Conservation (phyloP, 2,329 filamentous ascomycete species). For the Cytospora leucostoma region DNA sequence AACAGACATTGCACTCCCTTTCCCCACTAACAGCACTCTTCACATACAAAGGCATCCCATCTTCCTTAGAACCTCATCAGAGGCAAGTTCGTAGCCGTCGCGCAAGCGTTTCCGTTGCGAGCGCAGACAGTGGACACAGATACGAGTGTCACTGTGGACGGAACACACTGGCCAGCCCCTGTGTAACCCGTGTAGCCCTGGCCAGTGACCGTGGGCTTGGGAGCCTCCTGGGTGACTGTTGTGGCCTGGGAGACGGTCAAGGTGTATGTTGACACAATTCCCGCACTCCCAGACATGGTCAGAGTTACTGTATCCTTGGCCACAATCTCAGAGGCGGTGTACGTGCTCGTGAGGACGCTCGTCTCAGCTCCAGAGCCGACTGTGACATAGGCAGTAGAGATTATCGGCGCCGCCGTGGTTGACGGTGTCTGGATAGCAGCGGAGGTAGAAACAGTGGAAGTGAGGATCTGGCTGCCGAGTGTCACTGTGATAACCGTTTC, state of each 20-base stretch:
- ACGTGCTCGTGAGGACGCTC: conserved; percentile 20
- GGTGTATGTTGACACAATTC: conserved; percentile 23
- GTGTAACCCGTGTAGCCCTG: background rate
- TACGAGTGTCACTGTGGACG: conserved; percentile 24
- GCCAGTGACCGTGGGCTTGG: conserved; percentile 10
- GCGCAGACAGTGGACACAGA: conserved; percentile 25
- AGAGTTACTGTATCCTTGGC: conserved; percentile 23
- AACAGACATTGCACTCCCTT: background rate
- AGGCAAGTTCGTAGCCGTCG: conserved; percentile 17
- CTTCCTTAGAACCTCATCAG: conserved; percentile 9
- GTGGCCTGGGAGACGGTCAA: conserved; percentile 21
- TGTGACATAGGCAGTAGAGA: conserved; percentile 25
- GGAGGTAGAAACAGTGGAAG: conserved; percentile 20
- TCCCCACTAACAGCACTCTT: background rate
- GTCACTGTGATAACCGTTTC: conserved; percentile 27
- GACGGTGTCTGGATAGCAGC: conserved; percentile 20
- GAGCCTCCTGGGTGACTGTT: conserved; percentile 11
- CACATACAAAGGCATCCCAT: background rate
- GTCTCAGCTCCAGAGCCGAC: conserved; percentile 13
- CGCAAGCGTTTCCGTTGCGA: conserved; percentile 14
- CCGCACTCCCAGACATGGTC: conserved; percentile 19
- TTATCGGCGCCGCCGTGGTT: conserved; percentile 10
- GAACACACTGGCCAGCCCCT: conserved; percentile 17
- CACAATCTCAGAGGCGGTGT: conserved; percentile 23
- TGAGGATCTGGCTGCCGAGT: conserved; percentile 21